A percentile compares a stretch with the other conserved stretches of the same genome.
Evolutionary conservation across 73 alveolate genomes (phyloP).

Genomic region (Paramecium pentaurelia): DNA sequence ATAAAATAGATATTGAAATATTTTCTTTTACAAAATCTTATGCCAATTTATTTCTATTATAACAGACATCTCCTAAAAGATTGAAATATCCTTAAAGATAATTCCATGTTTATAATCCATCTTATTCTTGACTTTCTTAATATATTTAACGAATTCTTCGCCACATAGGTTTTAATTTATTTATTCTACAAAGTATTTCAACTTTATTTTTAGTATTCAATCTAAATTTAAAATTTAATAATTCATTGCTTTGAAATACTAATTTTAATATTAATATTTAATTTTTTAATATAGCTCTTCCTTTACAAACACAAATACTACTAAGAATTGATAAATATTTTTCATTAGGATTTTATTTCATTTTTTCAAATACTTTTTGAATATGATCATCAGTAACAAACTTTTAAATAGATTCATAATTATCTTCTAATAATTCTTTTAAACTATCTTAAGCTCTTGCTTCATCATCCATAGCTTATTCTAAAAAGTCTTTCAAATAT

Average conservation of each 20-base stretch:
- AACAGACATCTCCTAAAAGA: slow-evolving; percentile 27
- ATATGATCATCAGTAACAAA: slow-evolving; percentile 28
- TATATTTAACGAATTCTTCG: neutral
- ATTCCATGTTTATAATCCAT: slow-evolving; percentile 1
- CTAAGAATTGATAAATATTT: neutral
- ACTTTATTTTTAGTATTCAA: neutral
- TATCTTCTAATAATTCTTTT: slow-evolving; percentile 3
- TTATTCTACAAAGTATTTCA: neutral
- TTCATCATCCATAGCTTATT: slow-evolving; percentile 37
- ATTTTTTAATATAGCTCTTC: slow-evolving; percentile 7
- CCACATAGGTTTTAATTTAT: slow-evolving; percentile 6
- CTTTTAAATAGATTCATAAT: slow-evolving; percentile 19
- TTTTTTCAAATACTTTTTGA: neutral
- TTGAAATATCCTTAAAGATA: neutral
- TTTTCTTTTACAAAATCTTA: neutral
- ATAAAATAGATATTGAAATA: neutral
- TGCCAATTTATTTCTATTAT: neutral
- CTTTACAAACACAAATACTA: slow-evolving; percentile 23
- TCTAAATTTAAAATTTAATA: neutral
- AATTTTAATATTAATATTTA: neutral
- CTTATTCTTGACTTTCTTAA: slow-evolving; percentile 9
- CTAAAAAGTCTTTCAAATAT: slow-evolving; percentile 6
- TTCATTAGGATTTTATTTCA: slow-evolving; percentile 8
- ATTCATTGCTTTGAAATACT: neutral
- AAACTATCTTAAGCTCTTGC: slow-evolving; percentile 24